Percentiles rank a stretch among this genome's conserved stretches.
Evolutionary conservation across 345 rosid species (phyloP).

Genomic region (Melastoma malabathricum): DNA sequence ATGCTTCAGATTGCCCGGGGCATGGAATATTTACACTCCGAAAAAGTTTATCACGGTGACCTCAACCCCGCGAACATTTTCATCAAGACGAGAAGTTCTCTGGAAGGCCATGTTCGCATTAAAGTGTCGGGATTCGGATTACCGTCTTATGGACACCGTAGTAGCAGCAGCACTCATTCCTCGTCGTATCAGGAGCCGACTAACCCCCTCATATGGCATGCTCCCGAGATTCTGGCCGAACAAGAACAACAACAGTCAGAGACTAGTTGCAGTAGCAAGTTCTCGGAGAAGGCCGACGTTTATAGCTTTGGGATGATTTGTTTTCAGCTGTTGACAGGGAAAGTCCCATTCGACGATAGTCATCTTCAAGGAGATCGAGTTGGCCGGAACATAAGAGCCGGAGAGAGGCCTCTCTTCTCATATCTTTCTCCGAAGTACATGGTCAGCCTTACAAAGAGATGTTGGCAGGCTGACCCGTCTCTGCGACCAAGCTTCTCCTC

Average conservation of each 20-base stretch:
- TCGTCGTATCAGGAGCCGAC: conserved; percentile 18
- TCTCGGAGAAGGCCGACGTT: conserved; percentile 73
- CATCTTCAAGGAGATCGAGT: conserved; percentile 84
- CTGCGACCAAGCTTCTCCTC: conserved; percentile 75
- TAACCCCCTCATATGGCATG: conserved; percentile 57
- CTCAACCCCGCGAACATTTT: conserved; percentile 54
- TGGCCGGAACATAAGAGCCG: conserved; percentile 51
- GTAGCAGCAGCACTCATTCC: conserved; percentile 11
- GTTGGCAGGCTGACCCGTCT: conserved; percentile 66
- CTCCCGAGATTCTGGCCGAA: conserved; percentile 71
- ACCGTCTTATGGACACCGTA: conserved; percentile 16
- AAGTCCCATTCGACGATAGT: conserved; percentile 80
- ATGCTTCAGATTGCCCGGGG: conserved; percentile 91
- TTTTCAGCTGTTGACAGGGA: conserved; percentile 72
- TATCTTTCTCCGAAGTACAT: conserved; percentile 58
- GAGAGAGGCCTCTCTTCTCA: conserved; percentile 86
- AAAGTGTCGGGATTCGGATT: conserved; percentile 69
- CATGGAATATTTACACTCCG: conserved; percentile 76
- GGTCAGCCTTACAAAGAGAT: conserved; percentile 56
- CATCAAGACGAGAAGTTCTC: conserved; percentile 44
- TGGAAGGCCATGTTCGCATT: conserved; percentile 62
- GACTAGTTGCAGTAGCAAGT: conserved; percentile 19
- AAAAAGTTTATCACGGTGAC: conserved; percentile 51
- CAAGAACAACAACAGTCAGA: conserved; percentile 22
- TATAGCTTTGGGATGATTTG: conserved; percentile 90